phyloP scores from a whole-genome alignment of 2,329 filamentous ascomycete genomes.

The Grosmannia clavigera region DNA sequence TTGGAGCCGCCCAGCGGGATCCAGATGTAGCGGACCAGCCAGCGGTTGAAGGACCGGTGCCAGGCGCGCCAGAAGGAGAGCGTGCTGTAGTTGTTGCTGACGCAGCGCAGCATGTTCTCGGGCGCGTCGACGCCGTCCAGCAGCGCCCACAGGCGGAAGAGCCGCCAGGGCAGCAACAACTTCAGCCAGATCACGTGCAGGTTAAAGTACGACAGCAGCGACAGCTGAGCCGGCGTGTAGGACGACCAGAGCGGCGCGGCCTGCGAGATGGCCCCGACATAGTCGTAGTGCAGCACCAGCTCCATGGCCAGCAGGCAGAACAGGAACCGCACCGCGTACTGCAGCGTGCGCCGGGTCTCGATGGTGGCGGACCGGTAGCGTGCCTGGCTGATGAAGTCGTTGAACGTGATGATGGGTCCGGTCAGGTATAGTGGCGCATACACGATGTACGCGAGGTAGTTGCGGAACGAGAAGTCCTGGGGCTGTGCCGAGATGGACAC shows the following conservation, averaged over 20 bases:
- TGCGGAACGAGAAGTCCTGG: slow-evolving; percentile 64
- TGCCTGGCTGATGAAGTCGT: slow-evolving; percentile 86
- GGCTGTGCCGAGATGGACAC: slow-evolving; percentile 61
- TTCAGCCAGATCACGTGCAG: slow-evolving; percentile 97
- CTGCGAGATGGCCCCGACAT: slow-evolving; percentile 85
- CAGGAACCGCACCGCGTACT: slow-evolving; percentile 74
- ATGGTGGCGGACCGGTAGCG: slow-evolving; percentile 63
- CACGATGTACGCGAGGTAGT: slow-evolving; percentile 79
- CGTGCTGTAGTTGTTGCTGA: slow-evolving; percentile 87
- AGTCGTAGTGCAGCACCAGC: slow-evolving; percentile 79
- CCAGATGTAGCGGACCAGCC: slow-evolving; percentile 89
- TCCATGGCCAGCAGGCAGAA: slow-evolving; percentile 81
- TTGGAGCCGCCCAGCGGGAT: slow-evolving; percentile 70
- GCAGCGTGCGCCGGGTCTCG: slow-evolving; percentile 54
- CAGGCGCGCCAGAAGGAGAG: slow-evolving; percentile 90
- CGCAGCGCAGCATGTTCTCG: slow-evolving; percentile 96
- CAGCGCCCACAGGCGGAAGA: slow-evolving; percentile 94
- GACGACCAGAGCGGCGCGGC: slow-evolving; percentile 64
- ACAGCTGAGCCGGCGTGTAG: slow-evolving; percentile 79
- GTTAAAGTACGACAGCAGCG: slow-evolving; percentile 88
- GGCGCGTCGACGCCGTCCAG: slow-evolving; percentile 86
- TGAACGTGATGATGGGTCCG: slow-evolving; percentile 92
- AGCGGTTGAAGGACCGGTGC: slow-evolving; percentile 93
- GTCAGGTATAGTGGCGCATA: slow-evolving; percentile 90
- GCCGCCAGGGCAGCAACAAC: slow-evolving; percentile 90